Conservation (phyloP, 352 stramenopile genomes). For the Stramenopiles sp. region DNA sequence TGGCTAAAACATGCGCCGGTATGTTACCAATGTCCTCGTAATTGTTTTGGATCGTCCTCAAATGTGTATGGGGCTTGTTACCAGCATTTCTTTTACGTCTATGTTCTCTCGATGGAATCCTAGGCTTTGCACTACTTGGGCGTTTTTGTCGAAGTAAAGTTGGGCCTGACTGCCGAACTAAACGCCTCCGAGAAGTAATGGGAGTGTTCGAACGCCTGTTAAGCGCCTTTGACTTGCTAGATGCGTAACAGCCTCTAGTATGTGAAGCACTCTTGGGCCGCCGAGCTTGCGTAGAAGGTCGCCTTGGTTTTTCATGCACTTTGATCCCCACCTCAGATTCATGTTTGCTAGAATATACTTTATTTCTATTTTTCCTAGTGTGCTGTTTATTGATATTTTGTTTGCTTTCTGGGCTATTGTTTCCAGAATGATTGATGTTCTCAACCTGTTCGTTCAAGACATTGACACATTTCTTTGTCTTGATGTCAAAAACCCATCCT, state of each 20-base stretch:
- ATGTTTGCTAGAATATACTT: neutral
- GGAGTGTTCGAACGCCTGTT: neutral
- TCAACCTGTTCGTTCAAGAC: neutral
- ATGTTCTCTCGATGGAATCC: neutral
- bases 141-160: neutral
- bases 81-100: too few species aligned
- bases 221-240: neutral
- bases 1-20: neutral
- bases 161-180: neutral
- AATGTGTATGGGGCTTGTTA: too few species aligned
- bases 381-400: neutral
- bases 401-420: neutral
- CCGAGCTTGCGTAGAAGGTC: neutral
- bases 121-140: neutral
- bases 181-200: neutral
- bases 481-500: neutral
- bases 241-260: neutral
- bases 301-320: too few species aligned
- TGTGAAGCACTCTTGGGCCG: neutral
- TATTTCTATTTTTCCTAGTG: neutral
- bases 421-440: neutral
- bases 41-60: too few species aligned
- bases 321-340: too few species aligned
- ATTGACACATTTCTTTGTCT: neutral
- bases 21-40: neutral